A percentile compares a stretch with the other conserved stretches of the same genome.
These are phyloP conservation scores for Davidsoniella virescens DNA, from an alignment of 2,329 filamentous ascomycete species.

Conservation along the genomic window DNA sequence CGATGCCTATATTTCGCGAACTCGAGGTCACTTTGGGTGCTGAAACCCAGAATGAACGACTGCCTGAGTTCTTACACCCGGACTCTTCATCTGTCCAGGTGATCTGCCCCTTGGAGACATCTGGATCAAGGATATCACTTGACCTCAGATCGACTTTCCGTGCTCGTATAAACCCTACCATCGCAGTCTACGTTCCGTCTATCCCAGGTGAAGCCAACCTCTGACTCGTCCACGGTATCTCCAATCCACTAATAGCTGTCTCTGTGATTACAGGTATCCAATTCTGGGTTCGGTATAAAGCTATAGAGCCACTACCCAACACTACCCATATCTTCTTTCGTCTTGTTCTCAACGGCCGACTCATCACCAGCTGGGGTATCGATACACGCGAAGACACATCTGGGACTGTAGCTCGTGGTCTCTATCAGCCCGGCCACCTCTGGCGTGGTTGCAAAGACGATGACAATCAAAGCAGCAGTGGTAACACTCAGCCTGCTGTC, in stretches of 20 bases:
- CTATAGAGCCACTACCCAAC: constrained; percentile 21
- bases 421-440: constrained; percentile 31
- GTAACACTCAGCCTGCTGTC: too few species aligned
- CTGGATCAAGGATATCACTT: constrained; percentile 12
- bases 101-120: background rate
- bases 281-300: constrained; percentile 35
- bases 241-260: background rate
- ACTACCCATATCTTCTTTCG: constrained; percentile 36
- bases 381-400: constrained; percentile 21
- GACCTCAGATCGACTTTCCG: constrained; percentile 1
- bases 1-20: constrained; percentile 33
- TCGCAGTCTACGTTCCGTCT: constrained; percentile 42
- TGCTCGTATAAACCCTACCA: constrained; percentile 21
- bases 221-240: background rate
- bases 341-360: constrained; percentile 36
- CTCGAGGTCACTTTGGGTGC: constrained; percentile 29
- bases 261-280: constrained; percentile 25
- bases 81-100: constrained; percentile 30
- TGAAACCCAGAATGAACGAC: constrained; percentile 21
- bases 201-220: constrained; percentile 26
- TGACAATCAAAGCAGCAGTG: constrained; percentile 9
- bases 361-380: constrained; percentile 36
- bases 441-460: constrained; percentile 26
- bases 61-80: constrained; percentile 40
- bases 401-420: constrained; percentile 28